Conservation (phyloP, 305 asterid species). For the Ajuga reptans region DNA sequence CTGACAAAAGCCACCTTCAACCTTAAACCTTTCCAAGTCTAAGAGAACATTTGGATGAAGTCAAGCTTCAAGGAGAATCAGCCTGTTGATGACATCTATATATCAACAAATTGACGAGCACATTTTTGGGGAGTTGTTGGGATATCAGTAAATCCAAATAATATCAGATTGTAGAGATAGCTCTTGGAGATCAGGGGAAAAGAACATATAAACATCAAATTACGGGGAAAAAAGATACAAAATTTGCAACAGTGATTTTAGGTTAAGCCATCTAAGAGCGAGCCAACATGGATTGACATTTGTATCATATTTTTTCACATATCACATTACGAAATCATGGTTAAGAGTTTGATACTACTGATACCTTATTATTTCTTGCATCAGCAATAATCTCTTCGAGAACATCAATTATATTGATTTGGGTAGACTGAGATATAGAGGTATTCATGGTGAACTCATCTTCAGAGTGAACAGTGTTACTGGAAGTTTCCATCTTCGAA, state of each 20-base stretch:
- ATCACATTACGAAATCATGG: neutral
- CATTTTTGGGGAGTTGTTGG: neutral
- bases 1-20: neutral
- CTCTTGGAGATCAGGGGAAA: neutral
- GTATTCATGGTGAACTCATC: conserved; percentile 31
- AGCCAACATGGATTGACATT: neutral
- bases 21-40: neutral
- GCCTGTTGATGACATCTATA: neutral
- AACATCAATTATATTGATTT: conserved; percentile 39
- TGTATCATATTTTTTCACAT: neutral
- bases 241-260: neutral
- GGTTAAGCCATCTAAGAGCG: neutral
- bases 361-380: conserved; percentile 72
- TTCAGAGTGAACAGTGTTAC: conserved; percentile 27
- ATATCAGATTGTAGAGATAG: neutral
- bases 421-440: conserved; percentile 45
- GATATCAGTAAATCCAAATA: neutral
- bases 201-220: neutral
- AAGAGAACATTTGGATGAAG: neutral
- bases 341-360: neutral
- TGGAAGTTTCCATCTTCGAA: conserved; percentile 21
- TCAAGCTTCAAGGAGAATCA: neutral
- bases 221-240: neutral
- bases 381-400: conserved; percentile 54
- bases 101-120: neutral